phyloP scores from a whole-genome alignment of 1,284 basidiomycete genomes.

The Rhodotorula mucilaginosa region DNA sequence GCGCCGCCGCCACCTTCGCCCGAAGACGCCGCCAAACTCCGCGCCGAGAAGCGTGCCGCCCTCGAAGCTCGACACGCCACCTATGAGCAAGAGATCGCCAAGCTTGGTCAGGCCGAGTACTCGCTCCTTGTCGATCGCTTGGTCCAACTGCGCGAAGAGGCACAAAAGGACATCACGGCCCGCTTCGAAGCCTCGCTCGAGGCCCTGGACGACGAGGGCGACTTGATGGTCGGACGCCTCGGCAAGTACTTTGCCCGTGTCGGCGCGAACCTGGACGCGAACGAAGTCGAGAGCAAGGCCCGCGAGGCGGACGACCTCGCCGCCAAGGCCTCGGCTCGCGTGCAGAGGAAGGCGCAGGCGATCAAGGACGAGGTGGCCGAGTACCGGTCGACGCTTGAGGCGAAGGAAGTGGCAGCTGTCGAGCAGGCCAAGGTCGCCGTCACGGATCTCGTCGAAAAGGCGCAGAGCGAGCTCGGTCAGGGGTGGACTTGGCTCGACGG shows the following conservation, averaged over 20 bases:
- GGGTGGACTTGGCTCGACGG: conserved; percentile 44
- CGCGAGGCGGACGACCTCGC: conserved; percentile 21
- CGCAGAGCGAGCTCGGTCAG: conserved; percentile 40
- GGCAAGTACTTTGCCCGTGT: conserved; percentile 34
- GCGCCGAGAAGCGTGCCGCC: conserved; percentile 39
- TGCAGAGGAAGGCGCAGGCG: conserved; percentile 29
- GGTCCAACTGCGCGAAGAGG: conserved; percentile 31
- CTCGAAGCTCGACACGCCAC: conserved; percentile 38
- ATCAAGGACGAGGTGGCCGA: conserved; percentile 37
- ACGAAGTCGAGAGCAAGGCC: conserved; percentile 27
- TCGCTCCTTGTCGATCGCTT: conserved; percentile 36
- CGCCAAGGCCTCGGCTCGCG: conserved; percentile 35
- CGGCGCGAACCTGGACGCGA: conserved; percentile 7
- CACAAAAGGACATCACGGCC: conserved; percentile 37
- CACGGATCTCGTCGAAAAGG: conserved; percentile 35
- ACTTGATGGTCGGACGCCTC: conserved; percentile 35
- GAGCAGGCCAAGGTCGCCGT: conserved; percentile 37
- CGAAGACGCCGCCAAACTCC: conserved; percentile 24
- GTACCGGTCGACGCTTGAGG: conserved; percentile 21
- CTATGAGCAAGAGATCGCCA: conserved; percentile 42
- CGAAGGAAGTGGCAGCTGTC: conserved; percentile 34
- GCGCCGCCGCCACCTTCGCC: conserved; percentile 16
- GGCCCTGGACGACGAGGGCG: conserved; percentile 38
- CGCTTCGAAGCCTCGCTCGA: conserved; percentile 35
- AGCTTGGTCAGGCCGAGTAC: conserved; percentile 40